These are phyloP conservation scores for Phytopythium chamaehyphon DNA, from an alignment of 352 stramenopile genomes.

Conservation along the genomic window DNA sequence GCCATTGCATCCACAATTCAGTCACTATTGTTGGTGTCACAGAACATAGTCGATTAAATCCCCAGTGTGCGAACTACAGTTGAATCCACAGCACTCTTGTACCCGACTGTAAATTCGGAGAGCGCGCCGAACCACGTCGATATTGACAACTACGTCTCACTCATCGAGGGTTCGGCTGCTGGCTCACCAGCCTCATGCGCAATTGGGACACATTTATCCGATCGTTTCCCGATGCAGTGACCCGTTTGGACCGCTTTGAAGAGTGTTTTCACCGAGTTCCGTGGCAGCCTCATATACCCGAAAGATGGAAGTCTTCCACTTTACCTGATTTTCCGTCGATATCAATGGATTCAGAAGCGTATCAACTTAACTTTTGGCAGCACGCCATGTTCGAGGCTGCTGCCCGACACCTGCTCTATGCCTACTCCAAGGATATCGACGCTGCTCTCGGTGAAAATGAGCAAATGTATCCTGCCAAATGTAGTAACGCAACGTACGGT, in stretches of 20 bases:
- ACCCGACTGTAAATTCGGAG: too few relatives aligned
- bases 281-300: neutral
- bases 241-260: slow-evolving; percentile 4
- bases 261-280: slow-evolving; percentile 11
- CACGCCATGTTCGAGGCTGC: slow-evolving; percentile 17
- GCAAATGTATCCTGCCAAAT: neutral
- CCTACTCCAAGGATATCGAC: slow-evolving; percentile 10
- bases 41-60: too few relatives aligned
- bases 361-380: slow-evolving; percentile 25
- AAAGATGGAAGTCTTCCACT: neutral
- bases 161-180: neutral
- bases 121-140: too few relatives aligned
- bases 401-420: slow-evolving; percentile 16
- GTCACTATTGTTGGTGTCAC: too few relatives aligned
- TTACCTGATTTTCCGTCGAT: slow-evolving; percentile 15
- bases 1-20: too few relatives aligned
- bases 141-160: neutral
- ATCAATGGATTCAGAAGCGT: slow-evolving; percentile 6
- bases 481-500: neutral
- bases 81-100: too few relatives aligned
- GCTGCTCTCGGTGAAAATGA: neutral
- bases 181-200: too few relatives aligned
- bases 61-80: too few relatives aligned
- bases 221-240: slow-evolving; percentile 4
- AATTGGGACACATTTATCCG: too few relatives aligned